Evolutionary conservation across 2,329 filamentous ascomycete species (phyloP), one percentile per base, ranked within the genome.

Genomic region (Penicillium sp.): DNA sequence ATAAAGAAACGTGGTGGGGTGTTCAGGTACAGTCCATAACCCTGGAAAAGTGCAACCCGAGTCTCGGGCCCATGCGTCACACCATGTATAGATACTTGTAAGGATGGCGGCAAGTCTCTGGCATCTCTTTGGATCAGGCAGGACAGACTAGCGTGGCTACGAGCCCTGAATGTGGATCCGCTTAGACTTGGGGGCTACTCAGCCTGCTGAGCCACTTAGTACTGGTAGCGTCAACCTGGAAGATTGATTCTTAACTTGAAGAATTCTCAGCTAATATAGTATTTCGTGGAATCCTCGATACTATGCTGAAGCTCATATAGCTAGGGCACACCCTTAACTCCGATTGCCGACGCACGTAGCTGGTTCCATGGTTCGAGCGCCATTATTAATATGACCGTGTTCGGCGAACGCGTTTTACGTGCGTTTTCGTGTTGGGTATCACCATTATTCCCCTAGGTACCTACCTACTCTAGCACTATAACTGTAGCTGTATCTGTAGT

Each of bases 111-210:
- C 34, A 43, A 47, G 37, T 35, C 30, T 32, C 32, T 20, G 43
- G 13, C 36, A 18, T 49, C 45, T 54, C 49, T 51, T 48, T 54
- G 49, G 51, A 41, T 35, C 15, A 14, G 40, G 35, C 7, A 25
- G 35, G 30, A 35, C 37, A 38, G 49, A 52, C 51, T 46, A 51
- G 49, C 35, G 51, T 54, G 51, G 48, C 45, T 49, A 40, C 43
- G 44, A 54, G 51, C 50, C 50, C 50, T 54, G 51, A 51, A 52
- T 47, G 51, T 54, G 51, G 51, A 50, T 37, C 32, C 26, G 14
- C 26, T 42, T 35, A 30, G 32, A 30, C 33, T 17, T 39, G 33
- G 26, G 31, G 27, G 37, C 11, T 32, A 31, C 37, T 39, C 37
- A 39, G 37, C 37, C 37, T 39, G 25, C 35, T 44, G 37, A 47